These are phyloP conservation scores for Mycena capillaripes DNA, from an alignment of 768 basidiomycete genomes.

Conservation along the genomic window DNA sequence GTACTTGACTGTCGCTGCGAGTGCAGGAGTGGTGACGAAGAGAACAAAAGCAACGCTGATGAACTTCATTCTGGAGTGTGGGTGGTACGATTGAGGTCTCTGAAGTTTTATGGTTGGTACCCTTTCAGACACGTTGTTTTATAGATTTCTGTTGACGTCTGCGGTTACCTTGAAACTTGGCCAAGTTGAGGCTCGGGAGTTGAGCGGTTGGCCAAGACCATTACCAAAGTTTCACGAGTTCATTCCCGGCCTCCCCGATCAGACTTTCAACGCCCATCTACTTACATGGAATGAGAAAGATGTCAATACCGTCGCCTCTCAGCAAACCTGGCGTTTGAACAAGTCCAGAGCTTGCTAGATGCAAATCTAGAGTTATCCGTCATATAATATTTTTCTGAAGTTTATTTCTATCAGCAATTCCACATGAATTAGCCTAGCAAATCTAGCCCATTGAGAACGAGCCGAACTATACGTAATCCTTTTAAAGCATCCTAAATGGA, in stretches of 20 bases:
- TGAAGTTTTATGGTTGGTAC: slow-evolving; percentile 5
- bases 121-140: background rate
- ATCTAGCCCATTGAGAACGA: no score
- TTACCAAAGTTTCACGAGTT: background rate
- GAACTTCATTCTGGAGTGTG: slow-evolving; percentile 7
- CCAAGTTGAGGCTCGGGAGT: background rate
- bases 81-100: slow-evolving; percentile 4
- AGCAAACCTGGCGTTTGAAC: no score
- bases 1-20: slow-evolving; percentile 8
- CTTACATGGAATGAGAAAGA: no score
- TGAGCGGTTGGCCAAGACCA: background rate
- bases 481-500: no score
- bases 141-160: slow-evolving; percentile 1
- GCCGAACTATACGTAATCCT: no score
- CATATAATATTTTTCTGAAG: no score
- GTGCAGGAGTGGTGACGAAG: slow-evolving; percentile 1
- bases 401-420: no score
- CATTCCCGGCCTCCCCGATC: background rate
- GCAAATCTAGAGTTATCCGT: no score
- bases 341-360: no score
- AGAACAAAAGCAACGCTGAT: slow-evolving; percentile 8
- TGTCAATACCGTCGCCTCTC: no score
- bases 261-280: no score
- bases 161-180: background rate
- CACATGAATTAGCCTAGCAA: no score